phyloP scores from a whole-genome alignment of 441 rosid species.

The Gossypium aridum region DNA sequence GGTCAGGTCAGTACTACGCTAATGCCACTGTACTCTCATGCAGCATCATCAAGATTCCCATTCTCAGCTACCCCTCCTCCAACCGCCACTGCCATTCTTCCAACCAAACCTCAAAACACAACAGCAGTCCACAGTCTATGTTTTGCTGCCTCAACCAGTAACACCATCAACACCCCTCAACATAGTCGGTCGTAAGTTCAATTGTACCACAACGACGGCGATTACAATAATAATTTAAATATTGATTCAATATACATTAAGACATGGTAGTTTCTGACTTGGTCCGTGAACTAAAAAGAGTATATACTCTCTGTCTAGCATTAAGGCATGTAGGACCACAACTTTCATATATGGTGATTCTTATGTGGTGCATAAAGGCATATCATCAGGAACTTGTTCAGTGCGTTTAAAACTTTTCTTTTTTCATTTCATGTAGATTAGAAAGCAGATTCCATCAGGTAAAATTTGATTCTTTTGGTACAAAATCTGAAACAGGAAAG shows the following conservation, averaged over 20 bases:
- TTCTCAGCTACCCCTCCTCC: constrained; percentile 44
- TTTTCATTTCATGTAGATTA: neutral
- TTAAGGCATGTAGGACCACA: neutral
- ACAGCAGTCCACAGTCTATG: constrained; percentile 31
- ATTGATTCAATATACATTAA: neutral
- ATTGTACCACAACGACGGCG: constrained; percentile 24
- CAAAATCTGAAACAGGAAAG: neutral
- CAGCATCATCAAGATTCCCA: constrained; percentile 99
- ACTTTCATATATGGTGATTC: neutral
- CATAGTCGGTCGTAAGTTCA: constrained; percentile 13
- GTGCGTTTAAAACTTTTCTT: neutral
- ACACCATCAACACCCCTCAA: constrained; percentile 20
- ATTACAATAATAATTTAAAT: constrained; percentile 1
- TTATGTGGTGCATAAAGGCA: neutral
- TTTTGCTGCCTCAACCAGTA: constrained; percentile 30
- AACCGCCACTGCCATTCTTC: constrained; percentile 47
- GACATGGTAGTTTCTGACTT: neutral
- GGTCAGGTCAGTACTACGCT: constrained; percentile 40
- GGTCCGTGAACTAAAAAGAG: neutral
- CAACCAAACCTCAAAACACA: constrained; percentile 35
- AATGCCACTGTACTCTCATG: constrained; percentile 55
- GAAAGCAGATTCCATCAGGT: neutral
- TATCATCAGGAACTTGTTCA: neutral
- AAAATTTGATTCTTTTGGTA: neutral
- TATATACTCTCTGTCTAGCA: neutral